Evolutionary conservation across 345 rosid species (phyloP).

Genomic region (Acer negundo): DNA sequence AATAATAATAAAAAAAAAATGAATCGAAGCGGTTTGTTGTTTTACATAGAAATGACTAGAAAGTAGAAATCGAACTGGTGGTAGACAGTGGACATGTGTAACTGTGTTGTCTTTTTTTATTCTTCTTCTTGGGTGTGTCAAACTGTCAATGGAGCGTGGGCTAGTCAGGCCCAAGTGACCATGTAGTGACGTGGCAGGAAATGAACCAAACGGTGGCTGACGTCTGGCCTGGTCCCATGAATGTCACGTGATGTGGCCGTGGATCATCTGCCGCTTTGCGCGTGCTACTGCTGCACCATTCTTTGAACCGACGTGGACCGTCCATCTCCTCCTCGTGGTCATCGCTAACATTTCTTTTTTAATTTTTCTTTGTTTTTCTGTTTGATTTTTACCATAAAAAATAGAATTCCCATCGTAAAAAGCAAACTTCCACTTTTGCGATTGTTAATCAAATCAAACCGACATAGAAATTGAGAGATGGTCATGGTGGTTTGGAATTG

Average conservation of each 20-base stretch:
- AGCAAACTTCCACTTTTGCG: not conserved
- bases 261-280: not conserved
- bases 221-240: slow-evolving; percentile 2
- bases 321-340: slow-evolving; percentile 1
- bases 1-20: too few species aligned
- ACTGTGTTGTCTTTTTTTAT: not conserved
- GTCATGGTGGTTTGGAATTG: not conserved
- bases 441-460: not conserved
- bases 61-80: too few species aligned
- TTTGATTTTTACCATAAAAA: too few species aligned
- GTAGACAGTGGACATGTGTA: not conserved
- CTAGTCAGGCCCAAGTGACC: not conserved
- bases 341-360: not conserved
- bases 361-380: not conserved
- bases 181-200: slow-evolving; percentile 6
- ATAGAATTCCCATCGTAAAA: not conserved
- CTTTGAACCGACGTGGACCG: slow-evolving; percentile 16
- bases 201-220: not conserved
- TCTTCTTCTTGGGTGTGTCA: not conserved
- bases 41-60: too few species aligned
- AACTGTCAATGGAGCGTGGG: not conserved
- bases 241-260: slow-evolving; percentile 7
- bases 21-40: too few species aligned
- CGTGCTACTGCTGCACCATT: not conserved
- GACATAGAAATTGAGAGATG: not conserved